Evolutionary conservation across 1,284 basidiomycete genomes (phyloP).

Genomic region (Ustilago sp.): DNA sequence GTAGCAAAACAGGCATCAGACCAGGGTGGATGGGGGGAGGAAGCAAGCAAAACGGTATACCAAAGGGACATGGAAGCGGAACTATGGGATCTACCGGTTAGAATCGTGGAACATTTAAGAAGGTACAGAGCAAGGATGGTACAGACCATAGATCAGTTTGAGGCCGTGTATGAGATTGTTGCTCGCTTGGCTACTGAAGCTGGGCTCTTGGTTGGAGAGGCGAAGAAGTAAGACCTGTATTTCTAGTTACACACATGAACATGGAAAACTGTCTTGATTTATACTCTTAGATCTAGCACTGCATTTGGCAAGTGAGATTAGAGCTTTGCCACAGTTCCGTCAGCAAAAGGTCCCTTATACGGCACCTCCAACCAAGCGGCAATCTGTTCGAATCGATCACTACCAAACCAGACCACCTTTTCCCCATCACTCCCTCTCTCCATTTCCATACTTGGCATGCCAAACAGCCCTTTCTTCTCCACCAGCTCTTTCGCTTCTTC

Average conservation of each 20-base stretch:
- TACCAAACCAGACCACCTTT: conserved; percentile 46
- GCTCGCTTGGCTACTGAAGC: conserved; percentile 9
- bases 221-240: background rate
- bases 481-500: conserved; percentile 42
- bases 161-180: conserved; percentile 38
- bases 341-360: conserved; percentile 57
- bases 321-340: conserved; percentile 43
- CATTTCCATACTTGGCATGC: conserved; percentile 55
- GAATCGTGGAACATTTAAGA: conserved; percentile 56
- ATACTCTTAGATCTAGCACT: background rate
- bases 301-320: conserved; percentile 4
- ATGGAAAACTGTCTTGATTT: background rate
- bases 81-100: conserved; percentile 34
- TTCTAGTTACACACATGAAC: background rate
- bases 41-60: background rate
- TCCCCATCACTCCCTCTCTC: conserved; percentile 34
- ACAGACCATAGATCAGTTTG: conserved; percentile 57
- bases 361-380: conserved; percentile 48
- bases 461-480: conserved; percentile 49
- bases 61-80: background rate
- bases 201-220: background rate
- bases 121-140: conserved; percentile 58
- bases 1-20: background rate
- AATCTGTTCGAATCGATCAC: conserved; percentile 58
- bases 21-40: background rate